Evolutionary conservation across 495 filamentous ascomycete genomes (phyloP).

Genomic region (Penicillium diatomitis): DNA sequence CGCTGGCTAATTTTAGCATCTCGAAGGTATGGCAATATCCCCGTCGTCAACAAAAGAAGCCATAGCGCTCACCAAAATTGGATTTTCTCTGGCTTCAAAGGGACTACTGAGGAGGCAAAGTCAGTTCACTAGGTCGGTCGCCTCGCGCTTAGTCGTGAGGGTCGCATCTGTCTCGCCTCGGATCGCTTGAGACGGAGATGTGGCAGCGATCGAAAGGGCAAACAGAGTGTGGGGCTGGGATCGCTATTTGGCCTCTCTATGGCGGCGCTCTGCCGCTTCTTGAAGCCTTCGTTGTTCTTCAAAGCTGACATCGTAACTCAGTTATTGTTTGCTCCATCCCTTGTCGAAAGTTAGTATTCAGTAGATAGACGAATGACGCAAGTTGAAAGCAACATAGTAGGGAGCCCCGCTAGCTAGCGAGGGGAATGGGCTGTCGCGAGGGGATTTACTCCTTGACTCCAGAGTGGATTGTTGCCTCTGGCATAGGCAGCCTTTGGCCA

Average conservation of each 20-base stretch:
- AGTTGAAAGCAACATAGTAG: conserved; percentile 1
- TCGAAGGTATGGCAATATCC: not conserved
- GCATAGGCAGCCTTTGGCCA: not conserved
- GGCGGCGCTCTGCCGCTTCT: conserved; percentile 4
- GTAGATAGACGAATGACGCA: conserved; percentile 6
- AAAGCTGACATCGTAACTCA: conserved; percentile 15
- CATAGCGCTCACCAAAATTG: not conserved
- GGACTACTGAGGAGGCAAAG: conserved; percentile 10
- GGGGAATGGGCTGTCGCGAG: not conserved
- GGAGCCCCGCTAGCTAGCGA: not conserved
- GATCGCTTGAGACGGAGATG: conserved; percentile 18
- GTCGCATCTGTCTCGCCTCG: conserved; percentile 19
- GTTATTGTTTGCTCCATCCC: conserved; percentile 17
- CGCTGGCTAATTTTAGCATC: not conserved
- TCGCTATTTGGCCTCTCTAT: conserved; percentile 11
- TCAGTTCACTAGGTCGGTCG: conserved; percentile 15
- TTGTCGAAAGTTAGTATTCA: conserved; percentile 9
- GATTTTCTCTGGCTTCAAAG: not conserved
- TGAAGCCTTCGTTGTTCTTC: conserved; percentile 12
- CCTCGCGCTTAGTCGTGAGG: conserved; percentile 13
- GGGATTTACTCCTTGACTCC: not conserved
- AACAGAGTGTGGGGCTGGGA: conserved; percentile 13
- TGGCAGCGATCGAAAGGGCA: conserved; percentile 13
- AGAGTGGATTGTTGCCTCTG: not conserved
- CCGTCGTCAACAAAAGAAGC: conserved; percentile 2